Evolutionary conservation across 768 basidiomycete genomes (phyloP).

Genomic region (Leccinum pellstonianum): DNA sequence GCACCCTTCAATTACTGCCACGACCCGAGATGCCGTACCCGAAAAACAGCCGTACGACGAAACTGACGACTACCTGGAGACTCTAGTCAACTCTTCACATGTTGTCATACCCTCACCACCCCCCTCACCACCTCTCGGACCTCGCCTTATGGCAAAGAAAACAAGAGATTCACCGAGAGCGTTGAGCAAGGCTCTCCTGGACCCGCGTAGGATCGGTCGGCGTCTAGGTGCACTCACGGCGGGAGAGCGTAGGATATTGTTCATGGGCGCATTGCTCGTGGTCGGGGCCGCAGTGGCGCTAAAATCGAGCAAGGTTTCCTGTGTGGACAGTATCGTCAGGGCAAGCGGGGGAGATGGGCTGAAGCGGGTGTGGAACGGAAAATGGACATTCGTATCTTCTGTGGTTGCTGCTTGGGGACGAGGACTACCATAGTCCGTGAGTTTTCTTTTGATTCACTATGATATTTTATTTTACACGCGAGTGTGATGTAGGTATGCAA

Average conservation of each 20-base stretch:
- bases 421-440: conserved; percentile 21
- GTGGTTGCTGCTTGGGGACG: conserved; percentile 29
- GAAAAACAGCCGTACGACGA: conserved; percentile 25
- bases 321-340: conserved; percentile 13
- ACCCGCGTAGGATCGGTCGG: conserved; percentile 18
- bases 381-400: conserved; percentile 22
- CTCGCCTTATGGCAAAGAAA: conserved; percentile 22
- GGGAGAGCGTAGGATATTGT: conserved; percentile 36
- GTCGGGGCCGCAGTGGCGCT: conserved; percentile 67
- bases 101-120: conserved; percentile 29
- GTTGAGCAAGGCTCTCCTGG: conserved; percentile 7
- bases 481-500: conserved; percentile 1
- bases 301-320: conserved; percentile 17
- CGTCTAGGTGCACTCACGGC: conserved; percentile 28
- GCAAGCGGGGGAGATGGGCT: conserved; percentile 18
- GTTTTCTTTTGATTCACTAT: neutral
- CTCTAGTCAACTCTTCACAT: conserved; percentile 21
- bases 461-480: neutral
- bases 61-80: conserved; percentile 29
- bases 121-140: conserved; percentile 17
- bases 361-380: conserved; percentile 27
- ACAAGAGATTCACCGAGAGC: conserved; percentile 11
- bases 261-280: conserved; percentile 66
- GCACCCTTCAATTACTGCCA: conserved; percentile 32
- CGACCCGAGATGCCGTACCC: conserved; percentile 9